Conservation (phyloP, 1,139 yeast genomes). For the Yamadazyma epiphylla region DNA sequence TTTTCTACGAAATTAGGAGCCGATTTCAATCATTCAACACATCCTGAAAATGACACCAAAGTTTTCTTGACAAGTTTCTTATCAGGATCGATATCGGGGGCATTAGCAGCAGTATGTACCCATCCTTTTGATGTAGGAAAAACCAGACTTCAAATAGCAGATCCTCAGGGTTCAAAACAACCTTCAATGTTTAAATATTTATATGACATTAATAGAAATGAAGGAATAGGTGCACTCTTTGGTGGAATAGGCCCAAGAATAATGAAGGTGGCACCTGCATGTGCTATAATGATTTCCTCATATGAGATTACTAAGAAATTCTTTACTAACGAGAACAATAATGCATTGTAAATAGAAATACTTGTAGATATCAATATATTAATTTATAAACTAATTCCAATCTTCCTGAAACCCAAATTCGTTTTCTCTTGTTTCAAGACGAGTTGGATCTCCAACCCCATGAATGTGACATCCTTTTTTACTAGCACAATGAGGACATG, state of each 20-base stretch:
- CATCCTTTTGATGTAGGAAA: slow-evolving; percentile 98
- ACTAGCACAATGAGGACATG: too few species aligned
- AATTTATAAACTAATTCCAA: background rate
- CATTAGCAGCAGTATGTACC: slow-evolving; percentile 79
- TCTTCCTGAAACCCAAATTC: background rate
- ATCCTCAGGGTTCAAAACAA: slow-evolving; percentile 7
- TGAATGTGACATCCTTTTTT: too few species aligned
- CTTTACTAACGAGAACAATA: slow-evolving; percentile 23
- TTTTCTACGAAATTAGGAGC: slow-evolving; percentile 22
- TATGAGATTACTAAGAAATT: slow-evolving; percentile 84
- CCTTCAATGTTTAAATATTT: slow-evolving; percentile 65
- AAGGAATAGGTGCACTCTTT: slow-evolving; percentile 75
- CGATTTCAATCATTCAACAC: slow-evolving; percentile 16
- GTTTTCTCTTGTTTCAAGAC: slow-evolving; percentile 1
- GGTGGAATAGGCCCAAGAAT: slow-evolving; percentile 85
- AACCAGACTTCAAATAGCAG: slow-evolving; percentile 75
- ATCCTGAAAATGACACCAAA: slow-evolving; percentile 38
- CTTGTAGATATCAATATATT: background rate
- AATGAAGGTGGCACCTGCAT: slow-evolving; percentile 90
- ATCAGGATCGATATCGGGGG: slow-evolving; percentile 83
- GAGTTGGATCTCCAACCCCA: slow-evolving; percentile 1
- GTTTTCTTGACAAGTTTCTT: slow-evolving; percentile 72
- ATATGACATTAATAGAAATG: slow-evolving; percentile 56
- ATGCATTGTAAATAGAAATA: slow-evolving; percentile 1
- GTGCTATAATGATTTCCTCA: slow-evolving; percentile 97